Base-by-base conservation (phyloP, 2,329 filamentous ascomycete genomes). In the Monosporascus sp. region DNA sequence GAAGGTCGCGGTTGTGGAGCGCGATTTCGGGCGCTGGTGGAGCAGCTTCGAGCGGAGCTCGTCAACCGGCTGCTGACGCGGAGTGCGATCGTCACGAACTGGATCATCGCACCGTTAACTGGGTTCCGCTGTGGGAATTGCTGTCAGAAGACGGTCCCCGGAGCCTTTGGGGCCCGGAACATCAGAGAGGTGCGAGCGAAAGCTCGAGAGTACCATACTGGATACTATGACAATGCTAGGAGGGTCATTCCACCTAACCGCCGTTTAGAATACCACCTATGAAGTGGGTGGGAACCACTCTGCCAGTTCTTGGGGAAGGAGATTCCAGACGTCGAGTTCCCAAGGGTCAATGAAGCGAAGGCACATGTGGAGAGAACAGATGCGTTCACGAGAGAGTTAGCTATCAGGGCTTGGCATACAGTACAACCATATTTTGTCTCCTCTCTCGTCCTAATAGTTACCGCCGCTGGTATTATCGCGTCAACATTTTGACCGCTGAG, bases 251-350 rank as follows among this genome's bases (percentile, higher is more conserved):
- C 61, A 3, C 38, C 47, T 37, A 46, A 53, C 31, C 51, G 56
- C 14, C 22, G 49, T 49, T 49, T 66, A 22, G 59, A 65, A 36
- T 64, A 60, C 37, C 46, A 50, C 27, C 39, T 66, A 9, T 58
- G 53, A 3, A 42, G 45, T 14, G 62, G 64, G 3, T 66, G 63
- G 62, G 58, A 49, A 38, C 62, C 61, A 6, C 54, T 66, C 1
- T 64, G 62, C 46, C 39, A 45, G 41, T 64, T 65, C 48, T 50
- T 66, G 17, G 59, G 54, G 7, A 54, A 54, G 38, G 38, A 54
- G 2, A 27, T 58, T 7, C 61, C 62, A 6, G 47, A 53, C 36
- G 50, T 51, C 4, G 47, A 49, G 17, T 57, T 59, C 34, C 55
- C 57, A 2, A 17, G 48, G 25, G 48, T 52, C 20, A 58, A 59